A percentile compares a stretch with the other conserved stretches of the same genome.
Evolutionary conservation across 1,139 yeast genomes (phyloP).

Genomic region (Candida mesenterica): DNA sequence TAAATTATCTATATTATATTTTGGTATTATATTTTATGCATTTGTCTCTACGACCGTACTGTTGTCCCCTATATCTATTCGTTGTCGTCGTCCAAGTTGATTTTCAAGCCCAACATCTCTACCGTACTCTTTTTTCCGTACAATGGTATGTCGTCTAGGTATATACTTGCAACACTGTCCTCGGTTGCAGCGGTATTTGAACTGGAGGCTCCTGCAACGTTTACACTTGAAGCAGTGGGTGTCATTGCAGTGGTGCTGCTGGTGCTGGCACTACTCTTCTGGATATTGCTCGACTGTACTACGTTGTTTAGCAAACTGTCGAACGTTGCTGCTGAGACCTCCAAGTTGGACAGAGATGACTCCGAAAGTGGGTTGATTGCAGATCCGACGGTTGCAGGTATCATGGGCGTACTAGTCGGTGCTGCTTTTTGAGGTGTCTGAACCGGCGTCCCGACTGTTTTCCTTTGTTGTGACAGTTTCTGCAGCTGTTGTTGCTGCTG

Average conservation of each 20-base stretch:
- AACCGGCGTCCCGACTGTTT: conserved; percentile 7
- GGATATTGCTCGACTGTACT: conserved; percentile 18
- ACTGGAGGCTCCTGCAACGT: conserved; percentile 1
- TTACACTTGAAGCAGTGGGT: background rate
- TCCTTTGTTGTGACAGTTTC: conserved; percentile 4
- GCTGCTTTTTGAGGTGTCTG: conserved; percentile 23
- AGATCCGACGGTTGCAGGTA: conserved; percentile 15
- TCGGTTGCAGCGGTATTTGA: conserved; percentile 2
- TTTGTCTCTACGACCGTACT: background rate
- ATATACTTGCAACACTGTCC: conserved; percentile 20
- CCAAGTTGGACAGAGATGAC: conserved; percentile 16
- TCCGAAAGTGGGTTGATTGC: conserved; percentile 13
- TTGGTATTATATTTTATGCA: background rate
- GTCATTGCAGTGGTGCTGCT: conserved; percentile 2
- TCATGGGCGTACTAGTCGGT: conserved; percentile 15
- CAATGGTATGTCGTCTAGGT: conserved; percentile 39
- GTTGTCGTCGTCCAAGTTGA: conserved; percentile 19
- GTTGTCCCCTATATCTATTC: conserved; percentile 2
- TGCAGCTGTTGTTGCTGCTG: conserved; percentile 9
- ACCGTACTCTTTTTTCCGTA: conserved; percentile 43
- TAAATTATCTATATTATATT: conserved; percentile 12
- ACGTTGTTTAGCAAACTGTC: conserved; percentile 32
- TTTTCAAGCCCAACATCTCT: conserved; percentile 32
- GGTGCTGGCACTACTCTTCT: conserved; percentile 13
- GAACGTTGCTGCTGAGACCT: conserved; percentile 30